Evolutionary conservation across 2,329 filamentous ascomycete genomes (phyloP), one percentile per base, ranked within the genome.

Genomic region (Venturia aucupariae): DNA sequence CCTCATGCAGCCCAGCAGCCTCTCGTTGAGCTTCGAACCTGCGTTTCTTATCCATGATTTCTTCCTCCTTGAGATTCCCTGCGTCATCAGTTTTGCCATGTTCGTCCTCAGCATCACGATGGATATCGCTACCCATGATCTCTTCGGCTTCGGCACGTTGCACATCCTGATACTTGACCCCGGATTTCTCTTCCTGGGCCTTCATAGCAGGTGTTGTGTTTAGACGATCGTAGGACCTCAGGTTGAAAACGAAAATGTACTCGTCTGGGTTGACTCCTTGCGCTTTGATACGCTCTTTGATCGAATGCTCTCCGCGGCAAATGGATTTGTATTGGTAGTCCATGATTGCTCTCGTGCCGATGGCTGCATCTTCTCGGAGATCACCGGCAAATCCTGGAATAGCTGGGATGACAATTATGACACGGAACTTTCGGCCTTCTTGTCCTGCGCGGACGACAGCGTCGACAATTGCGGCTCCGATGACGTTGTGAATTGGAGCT

Each of bases 301-400:
- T 97, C 4, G 91, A 96, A 72, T 97, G 82, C 68, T 95, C 88
- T 6, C 94, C 94, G 55, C 94, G 88, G 71, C 89, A 90, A 68
- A 99, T 96, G 0, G 91, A 96, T 76, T 95, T 96, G 81, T 94
- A 99, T 73, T 97, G 94, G 72, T 96, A 97, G 73, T 97, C 92
- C 91, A 99, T 97, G 71, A 97, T 99, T 13, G 92, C 93, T 60
- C 76, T 69, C 0, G 93, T 97, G 11, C 93, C 93, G 0, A 85
- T 85, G 0, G 93, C 93, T 24, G 89, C 91, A 69, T 90, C 86
- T 15, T 92, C 86, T 65, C 92, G 82, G 38, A 99, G 81, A 72
- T 97, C 93, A 57, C 93, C 93, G 0, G 93, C 92, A 70, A 99
- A 99, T 0, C 93, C 94, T 8, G 94, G 93, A 65, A 99, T 88